Percentiles rank a stretch among this genome's conserved stretches.
Evolutionary conservation across 73 alveolate species (phyloP).

Genomic region (Paramecium pentaurelia): DNA sequence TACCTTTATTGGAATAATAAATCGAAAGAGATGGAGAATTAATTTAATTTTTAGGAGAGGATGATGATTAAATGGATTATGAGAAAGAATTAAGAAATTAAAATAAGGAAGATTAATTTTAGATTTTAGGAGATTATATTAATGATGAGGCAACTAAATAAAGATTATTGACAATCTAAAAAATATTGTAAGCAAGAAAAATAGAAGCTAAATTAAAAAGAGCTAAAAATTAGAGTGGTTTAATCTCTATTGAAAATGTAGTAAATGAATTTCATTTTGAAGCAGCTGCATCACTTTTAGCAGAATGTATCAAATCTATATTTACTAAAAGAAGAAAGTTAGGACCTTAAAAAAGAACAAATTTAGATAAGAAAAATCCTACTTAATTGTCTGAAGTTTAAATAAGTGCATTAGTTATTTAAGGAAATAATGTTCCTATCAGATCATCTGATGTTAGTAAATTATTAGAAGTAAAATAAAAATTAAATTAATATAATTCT

Average conservation of each 20-base stretch:
- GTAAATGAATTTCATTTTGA: conserved; percentile 64
- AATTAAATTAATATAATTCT: neutral
- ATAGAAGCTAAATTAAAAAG: neutral
- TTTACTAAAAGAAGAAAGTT: conserved; percentile 67
- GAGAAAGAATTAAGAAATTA: conserved; percentile 1
- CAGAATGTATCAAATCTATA: conserved; percentile 55
- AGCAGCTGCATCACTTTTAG: conserved; percentile 56
- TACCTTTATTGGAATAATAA: conserved; percentile 83
- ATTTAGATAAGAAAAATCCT: conserved; percentile 44
- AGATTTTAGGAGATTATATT: conserved; percentile 8
- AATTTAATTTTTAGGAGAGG: conserved; percentile 15
- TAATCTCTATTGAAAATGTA: conserved; percentile 52
- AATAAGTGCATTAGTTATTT: neutral
- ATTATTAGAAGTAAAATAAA: conserved; percentile 4
- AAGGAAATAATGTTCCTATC: conserved; percentile 58
- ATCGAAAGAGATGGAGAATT: conserved; percentile 56
- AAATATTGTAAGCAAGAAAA: neutral
- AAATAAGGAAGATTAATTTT: neutral
- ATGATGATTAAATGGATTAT: neutral
- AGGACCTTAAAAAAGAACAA: conserved; percentile 51
- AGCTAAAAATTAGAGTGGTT: conserved; percentile 41
- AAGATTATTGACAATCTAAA: conserved; percentile 20
- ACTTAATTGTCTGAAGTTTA: conserved; percentile 41
- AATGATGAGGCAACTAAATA: conserved; percentile 24
- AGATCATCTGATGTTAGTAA: conserved; percentile 11